Evolutionary conservation across 805 yeast species (phyloP).

Genomic region (Saccharomycopsis sp.): DNA sequence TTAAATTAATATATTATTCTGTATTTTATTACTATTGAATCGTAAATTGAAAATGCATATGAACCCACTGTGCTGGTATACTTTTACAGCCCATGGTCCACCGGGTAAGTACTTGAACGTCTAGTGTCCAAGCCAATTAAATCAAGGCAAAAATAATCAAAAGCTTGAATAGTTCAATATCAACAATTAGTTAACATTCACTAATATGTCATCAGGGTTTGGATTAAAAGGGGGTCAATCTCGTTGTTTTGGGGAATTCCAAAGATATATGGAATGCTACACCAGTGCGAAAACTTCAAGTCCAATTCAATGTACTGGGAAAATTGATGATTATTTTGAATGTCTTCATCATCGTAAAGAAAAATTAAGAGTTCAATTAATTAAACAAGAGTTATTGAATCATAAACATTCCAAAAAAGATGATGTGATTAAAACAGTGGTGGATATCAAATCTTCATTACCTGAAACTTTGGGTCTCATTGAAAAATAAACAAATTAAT

Average conservation of each 20-base stretch:
- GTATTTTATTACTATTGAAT: no score
- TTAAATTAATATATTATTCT: no score
- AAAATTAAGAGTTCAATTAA: constrained; percentile 21
- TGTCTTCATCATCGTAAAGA: constrained; percentile 40
- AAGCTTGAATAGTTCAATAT: no score
- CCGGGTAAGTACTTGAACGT: no score
- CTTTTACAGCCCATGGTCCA: no score
- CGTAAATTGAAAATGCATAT: no score
- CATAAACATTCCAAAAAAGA: constrained; percentile 6
- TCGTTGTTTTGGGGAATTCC: constrained; percentile 38
- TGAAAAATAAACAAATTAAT: background rate
- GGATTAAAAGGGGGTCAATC: constrained; percentile 34
- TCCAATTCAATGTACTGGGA: constrained; percentile 29
- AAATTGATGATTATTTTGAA: constrained; percentile 37
- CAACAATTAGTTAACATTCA: background rate
- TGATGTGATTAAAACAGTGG: constrained; percentile 11
- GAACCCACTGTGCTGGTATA: no score
- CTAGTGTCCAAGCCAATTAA: no score
- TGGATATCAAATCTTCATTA: constrained; percentile 16
- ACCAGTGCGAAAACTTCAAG: constrained; percentile 29
- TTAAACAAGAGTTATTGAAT: constrained; percentile 20
- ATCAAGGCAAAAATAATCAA: no score
- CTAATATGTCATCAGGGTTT: constrained; percentile 29
- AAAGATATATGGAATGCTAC: constrained; percentile 36
- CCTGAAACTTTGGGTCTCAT: constrained; percentile 22